Evolutionary conservation across 2,329 filamentous ascomycete species (phyloP), one percentile per base, ranked within the genome.

Genomic region (Colletotrichum tofieldiae): DNA sequence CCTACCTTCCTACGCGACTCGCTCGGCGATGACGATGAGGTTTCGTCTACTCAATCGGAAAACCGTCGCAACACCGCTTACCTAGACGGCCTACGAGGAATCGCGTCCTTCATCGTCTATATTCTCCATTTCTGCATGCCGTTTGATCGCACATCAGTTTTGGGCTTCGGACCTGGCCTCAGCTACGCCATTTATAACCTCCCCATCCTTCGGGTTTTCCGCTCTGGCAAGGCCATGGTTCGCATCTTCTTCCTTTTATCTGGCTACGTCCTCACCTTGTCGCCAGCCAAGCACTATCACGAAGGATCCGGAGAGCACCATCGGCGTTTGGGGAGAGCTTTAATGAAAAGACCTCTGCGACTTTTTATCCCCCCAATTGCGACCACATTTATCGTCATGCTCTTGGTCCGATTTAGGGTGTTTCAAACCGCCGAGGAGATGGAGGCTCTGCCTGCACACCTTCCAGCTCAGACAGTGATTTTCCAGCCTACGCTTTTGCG

Each of bases 241-340:
- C 87, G 85, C 78, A 80, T 90, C 75, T 91, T 91, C 82, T 91
- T 90, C 77, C 85, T 90, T 75, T 87, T 91, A 52, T 89, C 88
- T 0, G 89, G 89, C 23, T 91, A 90, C 79, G 90, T 88, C 3
- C 82, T 92, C 18, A 86, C 86, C 37, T 85, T 90, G 65, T 83
- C 83, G 52, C 85, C 86, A 1, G 16, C 86, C 83, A 70, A 80
- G 86, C 58, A 78, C 82, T 41, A 83, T 83, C 58, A 79, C 73
- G 65, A 79, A 80, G 18, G 51, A 71, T 20, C 78, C 78, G 51
- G 75, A 80, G 47, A 83, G 82, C 18, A 82, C 87, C 62, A 79
- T 83, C 1, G 79, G 75, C 26, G 83, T 84, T 29, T 82, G 89
- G 77, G 81, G 84, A 55, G 88, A 86, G 3, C 80, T 88, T 45